These are phyloP conservation scores for Clarireedia sp. DNA, from an alignment of 2,329 filamentous ascomycete species.

Conservation along the genomic window DNA sequence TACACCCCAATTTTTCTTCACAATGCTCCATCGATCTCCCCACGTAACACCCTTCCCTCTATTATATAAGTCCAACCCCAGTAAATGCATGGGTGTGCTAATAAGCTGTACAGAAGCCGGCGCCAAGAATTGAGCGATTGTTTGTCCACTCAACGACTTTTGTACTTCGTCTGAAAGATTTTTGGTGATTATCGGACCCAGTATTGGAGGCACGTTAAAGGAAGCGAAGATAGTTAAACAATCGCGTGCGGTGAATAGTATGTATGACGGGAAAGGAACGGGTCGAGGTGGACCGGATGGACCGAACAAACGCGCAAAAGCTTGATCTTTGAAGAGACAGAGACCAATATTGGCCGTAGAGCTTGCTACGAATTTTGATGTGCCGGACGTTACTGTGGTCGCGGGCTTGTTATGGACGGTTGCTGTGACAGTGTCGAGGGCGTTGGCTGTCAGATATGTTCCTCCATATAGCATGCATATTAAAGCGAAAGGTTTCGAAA, in stretches of 20 bases:
- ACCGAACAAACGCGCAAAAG: conserved; percentile 77
- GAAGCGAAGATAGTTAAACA: conserved; percentile 84
- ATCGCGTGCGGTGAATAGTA: conserved; percentile 74
- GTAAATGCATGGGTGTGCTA: conserved; percentile 76
- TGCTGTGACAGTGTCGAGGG: conserved; percentile 70
- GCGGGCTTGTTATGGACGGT: conserved; percentile 52
- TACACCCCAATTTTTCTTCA: conserved; percentile 68
- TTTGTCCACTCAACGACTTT: conserved; percentile 43
- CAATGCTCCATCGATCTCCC: conserved; percentile 54
- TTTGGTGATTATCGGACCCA: conserved; percentile 60
- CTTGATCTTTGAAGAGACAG: conserved; percentile 83
- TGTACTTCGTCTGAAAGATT: conserved; percentile 47
- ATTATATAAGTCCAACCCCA: conserved; percentile 84
- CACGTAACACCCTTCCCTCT: conserved; percentile 41
- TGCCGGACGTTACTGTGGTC: conserved; percentile 60
- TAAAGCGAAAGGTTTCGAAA: conserved; percentile 59
- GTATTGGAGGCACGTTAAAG: conserved; percentile 78
- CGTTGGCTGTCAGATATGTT: conserved; percentile 85
- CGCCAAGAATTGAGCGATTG: conserved; percentile 69
- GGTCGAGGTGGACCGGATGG: conserved; percentile 44
- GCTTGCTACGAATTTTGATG: conserved; percentile 73
- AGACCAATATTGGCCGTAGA: conserved; percentile 76
- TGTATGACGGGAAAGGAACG: conserved; percentile 64
- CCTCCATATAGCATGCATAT: conserved; percentile 74
- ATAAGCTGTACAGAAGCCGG: conserved; percentile 72